These are phyloP conservation scores for Noccaea caerulescens DNA, from an alignment of 345 rosid species.

Conservation along the genomic window DNA sequence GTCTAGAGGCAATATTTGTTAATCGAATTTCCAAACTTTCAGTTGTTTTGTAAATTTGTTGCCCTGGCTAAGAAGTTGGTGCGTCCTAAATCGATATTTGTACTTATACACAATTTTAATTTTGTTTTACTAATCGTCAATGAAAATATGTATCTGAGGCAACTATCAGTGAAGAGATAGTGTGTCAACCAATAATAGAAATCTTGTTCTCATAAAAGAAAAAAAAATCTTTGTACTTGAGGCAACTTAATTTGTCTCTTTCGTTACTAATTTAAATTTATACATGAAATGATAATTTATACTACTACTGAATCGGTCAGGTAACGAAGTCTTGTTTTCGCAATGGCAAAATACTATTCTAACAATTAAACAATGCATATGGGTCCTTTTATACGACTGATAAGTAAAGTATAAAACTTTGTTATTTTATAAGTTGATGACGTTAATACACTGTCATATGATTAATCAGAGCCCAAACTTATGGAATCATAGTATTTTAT, in stretches of 20 bases:
- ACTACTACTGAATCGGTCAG: not conserved
- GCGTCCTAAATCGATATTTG: not conserved
- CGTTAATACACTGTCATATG: not conserved
- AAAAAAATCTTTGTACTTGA: not conserved
- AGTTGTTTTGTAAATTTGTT: not conserved
- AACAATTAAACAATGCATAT: not conserved
- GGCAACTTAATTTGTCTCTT: not conserved
- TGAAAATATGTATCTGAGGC: too few species aligned
- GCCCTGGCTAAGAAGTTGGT: slow-evolving; percentile 1
- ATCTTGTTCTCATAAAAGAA: too few species aligned
- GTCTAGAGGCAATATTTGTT: not conserved
- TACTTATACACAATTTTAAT: not conserved
- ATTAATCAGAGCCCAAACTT: slow-evolving; percentile 9
- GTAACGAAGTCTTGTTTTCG: not conserved
- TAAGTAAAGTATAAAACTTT: not conserved
- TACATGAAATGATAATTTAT: not conserved
- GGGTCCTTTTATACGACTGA: not conserved
- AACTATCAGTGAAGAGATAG: too few species aligned
- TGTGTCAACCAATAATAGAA: too few species aligned
- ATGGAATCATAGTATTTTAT: not conserved
- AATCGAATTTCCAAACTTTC: not conserved
- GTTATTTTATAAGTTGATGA: not conserved
- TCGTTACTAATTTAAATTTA: not conserved
- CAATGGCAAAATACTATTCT: not conserved
- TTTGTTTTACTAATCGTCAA: not conserved